Evolutionary conservation across 2,329 filamentous ascomycete genomes (phyloP), one percentile per base, ranked within the genome.

Genomic region (Colletotrichum spaethianum): DNA sequence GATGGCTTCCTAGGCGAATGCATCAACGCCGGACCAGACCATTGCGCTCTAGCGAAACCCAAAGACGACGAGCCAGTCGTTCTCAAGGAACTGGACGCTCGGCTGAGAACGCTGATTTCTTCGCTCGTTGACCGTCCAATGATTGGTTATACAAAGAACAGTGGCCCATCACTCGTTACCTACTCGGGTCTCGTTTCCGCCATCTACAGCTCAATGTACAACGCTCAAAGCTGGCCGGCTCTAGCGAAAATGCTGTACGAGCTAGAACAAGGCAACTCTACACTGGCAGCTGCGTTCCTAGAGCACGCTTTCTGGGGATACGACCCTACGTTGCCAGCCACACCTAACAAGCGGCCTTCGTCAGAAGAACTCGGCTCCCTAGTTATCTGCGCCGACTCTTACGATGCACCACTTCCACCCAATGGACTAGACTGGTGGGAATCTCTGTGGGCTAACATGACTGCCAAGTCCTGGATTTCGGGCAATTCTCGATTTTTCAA

Each of bases 1-100:
- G 85, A 88, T 67, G 86, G 86, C 18, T 87, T 88, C 62, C 77
- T 88, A 2, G 85, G 85, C 28, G 86, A 87, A 73, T 88, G 86
- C 55, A 53, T 88, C 61, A 81, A 83, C 3, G 86, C 86, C 8
- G 86, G 86, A 0, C 83, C 84, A 1, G 76, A 84, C 4, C 75
- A 85, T 70, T 88, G 86, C 60, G 83, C 83, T 0, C 77, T 88
- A 1, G 84, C 86, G 11, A 81, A 78, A 67, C 76, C 81, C 1
- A 75, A 69, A 5, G 72, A 77, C 18, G 76, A 73, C 0, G 59
- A 77, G 1, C 59, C 76, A 4, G 80, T 85, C 20, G 81, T 81
- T 0, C 74, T 86, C 2, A 57, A 75, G 2, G 76, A 74, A 4
- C 80, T 88, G 3, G 79, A 83, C 50, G 65, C 61, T 0, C 83